Base-by-base conservation (phyloP, 108 stramenopile species). In the Heterococcus sp. region DNA sequence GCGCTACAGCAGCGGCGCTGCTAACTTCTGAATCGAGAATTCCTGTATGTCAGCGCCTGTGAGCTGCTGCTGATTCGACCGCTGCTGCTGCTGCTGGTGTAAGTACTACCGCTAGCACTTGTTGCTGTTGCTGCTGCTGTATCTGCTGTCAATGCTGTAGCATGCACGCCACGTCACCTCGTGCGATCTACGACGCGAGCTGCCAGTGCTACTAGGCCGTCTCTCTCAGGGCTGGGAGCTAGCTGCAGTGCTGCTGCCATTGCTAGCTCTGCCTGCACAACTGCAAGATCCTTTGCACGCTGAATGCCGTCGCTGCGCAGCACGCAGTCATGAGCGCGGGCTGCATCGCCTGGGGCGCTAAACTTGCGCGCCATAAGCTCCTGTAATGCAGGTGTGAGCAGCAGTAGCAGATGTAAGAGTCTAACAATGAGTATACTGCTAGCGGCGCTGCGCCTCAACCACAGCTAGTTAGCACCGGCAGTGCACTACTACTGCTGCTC, bases 211-310 rank as follows among this genome's bases (percentile, higher is more conserved):
- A 87, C 68, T 11, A 89, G 82, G 35, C 81, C 76, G 72, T 89
- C 85, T 31, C 87, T 74, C 32, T 74, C 78, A 3, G 66, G 74
- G n/a, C 85, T 86, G 0, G 81, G 82, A 26, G 69, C 32, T 30
- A 88, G 74, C 2, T 38, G 34, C 46, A 82, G 35, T 21, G 78
- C 74, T 2, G 87, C 94, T 31, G 92, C 93, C 87, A 96, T 93
- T 31, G 96, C 95, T 74, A 89, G 75, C 85, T 97, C 95, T 3
- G 94, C 95, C 86, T 98, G 95, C 71, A 95, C 89, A 34, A 89
- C 80, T 1, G 98, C 98, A 31, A 98, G 89, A 27, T 95, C 90
- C 69, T 93, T 92, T 3, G 96, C 95, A 46, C 92, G 87, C 40
- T 85, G 83, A 11, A 97, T 89, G 1, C 94, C 94, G 66, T 88